Evolutionary conservation across 2,329 filamentous ascomycete genomes (phyloP), one percentile per base, ranked within the genome.

Genomic region (Fusarium temperatum): DNA sequence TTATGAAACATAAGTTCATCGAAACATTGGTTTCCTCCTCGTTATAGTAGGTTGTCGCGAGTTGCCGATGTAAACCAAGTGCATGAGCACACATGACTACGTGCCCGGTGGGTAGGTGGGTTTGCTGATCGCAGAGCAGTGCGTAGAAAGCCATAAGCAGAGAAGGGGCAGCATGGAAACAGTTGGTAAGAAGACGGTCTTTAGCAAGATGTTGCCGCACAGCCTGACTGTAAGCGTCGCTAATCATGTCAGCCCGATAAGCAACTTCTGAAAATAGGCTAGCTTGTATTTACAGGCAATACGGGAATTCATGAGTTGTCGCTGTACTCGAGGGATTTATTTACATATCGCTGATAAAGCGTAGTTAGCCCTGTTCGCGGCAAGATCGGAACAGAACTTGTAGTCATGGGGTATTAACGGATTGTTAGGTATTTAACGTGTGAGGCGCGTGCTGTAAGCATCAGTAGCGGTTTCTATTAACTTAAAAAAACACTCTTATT

Each of bases 71-170:
- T 30, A 30, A 30, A 30, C 28, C 28, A 30, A 30, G 28, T 30
- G 28, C 28, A 30, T 30, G 28, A 30, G 30, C 6, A 35, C 32
- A 35, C 32, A 1, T 42, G 1, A 9, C 6, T 17, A 5, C 39
- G 3, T 24, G 1, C 22, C 0, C 14, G 14, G 13, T 41, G 13
- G 2, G 6, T 41, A 5, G 7, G 22, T 20, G 39, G 13, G 12
- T 9, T 41, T 1, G 2, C 22, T 15, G 13, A 15, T 1, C 13
- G 22, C 13, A 15, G 39, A n/a, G 0, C 13, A 6, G 14, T 17
- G 14, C 6, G 1, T 11, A 42, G 8, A 42, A 17, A 42, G 22
- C 41, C 5, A 44, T 11, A 42, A 44, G 15, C 14, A 24, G 14
- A 17, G 14, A 24, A 8, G 9, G 14, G 15, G 5, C 3, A 24